Evolutionary conservation across 257 asterid genomes (phyloP), one percentile per base, ranked within the genome.

Genomic region (Echites panduratus): DNA sequence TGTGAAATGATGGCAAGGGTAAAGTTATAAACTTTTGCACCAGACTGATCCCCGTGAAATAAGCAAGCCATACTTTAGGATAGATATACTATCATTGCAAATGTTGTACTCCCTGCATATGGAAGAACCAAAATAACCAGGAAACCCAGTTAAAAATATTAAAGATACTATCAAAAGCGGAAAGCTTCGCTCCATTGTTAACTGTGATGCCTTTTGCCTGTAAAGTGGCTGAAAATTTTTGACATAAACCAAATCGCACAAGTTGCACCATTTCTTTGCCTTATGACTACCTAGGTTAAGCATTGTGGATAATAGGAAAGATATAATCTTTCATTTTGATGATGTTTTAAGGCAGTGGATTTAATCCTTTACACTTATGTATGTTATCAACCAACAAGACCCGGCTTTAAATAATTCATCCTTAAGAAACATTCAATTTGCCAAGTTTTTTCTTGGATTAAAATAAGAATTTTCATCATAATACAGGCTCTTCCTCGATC

Each of bases 51-150:
- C 35, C 11, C 35, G 68, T 4, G 64, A 7, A 58, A 11, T 26
- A 11, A 11, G 19, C 6, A 58, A 58, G 64, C 20, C 12, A 24
- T 16, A 61, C 19, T 59, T 61, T 2, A 14, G 22, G 12, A 32
- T 40, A 32, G 43, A 59, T 61, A 29, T 63, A 63, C 2, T 63
- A 63, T 63, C 68, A 63, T 63, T 35, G 35, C 45, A 35, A 63
- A 63, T 63, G 7, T 63, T 19, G 27, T 35, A 38, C 9, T 38
- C 69, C 69, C 27, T 7, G 69, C n/a, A 38, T n/a, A 64, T 64
- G 17, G 67, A 35, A 62, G 45, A 62, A 62, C 45, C 20, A 32
- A 62, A 4, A 62, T 32, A 22, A 62, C 67, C 32, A 14, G 22
- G 48, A 62, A 35, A 38, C 27, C 11, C 9, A 17, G 17, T 32